These are phyloP conservation scores for Solanum hybrid DNA, from an alignment of 305 asterid species.

Conservation along the genomic window DNA sequence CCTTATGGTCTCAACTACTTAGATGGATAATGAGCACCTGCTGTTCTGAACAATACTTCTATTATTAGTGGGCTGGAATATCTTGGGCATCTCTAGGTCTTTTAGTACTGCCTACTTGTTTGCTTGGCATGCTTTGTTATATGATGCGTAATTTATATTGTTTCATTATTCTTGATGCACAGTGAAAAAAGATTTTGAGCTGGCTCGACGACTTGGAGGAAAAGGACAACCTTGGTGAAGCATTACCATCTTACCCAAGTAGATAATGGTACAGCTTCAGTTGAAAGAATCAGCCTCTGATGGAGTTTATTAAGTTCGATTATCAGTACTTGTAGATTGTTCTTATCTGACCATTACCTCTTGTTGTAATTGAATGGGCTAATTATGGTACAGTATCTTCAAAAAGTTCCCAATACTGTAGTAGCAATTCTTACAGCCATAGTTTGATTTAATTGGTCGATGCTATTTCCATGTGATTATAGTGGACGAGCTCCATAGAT, in stretches of 20 bases:
- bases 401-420: not conserved
- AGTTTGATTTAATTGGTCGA: not conserved
- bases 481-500: not conserved
- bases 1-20: not conserved
- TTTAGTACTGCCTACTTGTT: not conserved
- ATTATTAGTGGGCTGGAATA: not conserved
- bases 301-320: not conserved
- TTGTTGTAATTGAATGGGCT: not conserved
- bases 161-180: constrained; percentile 15
- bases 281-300: not conserved
- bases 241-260: not conserved
- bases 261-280: not conserved
- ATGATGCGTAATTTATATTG: not conserved
- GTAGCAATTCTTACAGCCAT: not conserved
- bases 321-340: not conserved
- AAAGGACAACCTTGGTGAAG: constrained; percentile 79
- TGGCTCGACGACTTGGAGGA: constrained; percentile 88
- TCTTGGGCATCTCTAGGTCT: not conserved
- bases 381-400: not conserved
- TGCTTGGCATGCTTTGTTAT: constrained; percentile 10
- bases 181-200: constrained; percentile 93
- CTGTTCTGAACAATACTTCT: not conserved
- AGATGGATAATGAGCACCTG: not conserved
- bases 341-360: not conserved
- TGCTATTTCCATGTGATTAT: not conserved